A percentile compares a stretch with the other conserved stretches of the same genome.
phyloP scores from a whole-genome alignment of 176 grass and related monocot species.

The Eragrostis curvula region DNA sequence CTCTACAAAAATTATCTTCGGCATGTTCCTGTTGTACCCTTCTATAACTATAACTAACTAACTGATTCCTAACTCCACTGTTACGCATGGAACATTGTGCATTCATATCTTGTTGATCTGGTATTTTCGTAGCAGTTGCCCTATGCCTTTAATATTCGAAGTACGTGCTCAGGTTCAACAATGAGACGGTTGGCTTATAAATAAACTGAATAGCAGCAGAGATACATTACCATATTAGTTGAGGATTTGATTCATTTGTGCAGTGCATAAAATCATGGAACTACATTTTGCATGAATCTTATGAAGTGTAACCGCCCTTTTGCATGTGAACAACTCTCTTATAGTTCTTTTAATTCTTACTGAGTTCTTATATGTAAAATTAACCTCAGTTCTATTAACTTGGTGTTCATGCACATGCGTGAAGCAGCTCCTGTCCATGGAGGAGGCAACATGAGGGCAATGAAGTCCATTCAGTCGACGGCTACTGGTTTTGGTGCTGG shows the following conservation, averaged over 20 bases:
- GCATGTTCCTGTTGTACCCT: conserved; percentile 9
- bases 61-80: neutral
- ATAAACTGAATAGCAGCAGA: conserved; percentile 1
- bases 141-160: neutral
- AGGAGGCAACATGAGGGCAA: conserved; percentile 44
- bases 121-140: neutral
- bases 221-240: neutral
- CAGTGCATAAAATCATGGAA: conserved; percentile 15
- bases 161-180: neutral
- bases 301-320: neutral
- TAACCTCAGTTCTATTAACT: too few relatives aligned
- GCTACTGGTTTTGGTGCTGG: conserved; percentile 25
- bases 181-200: neutral
- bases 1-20: conserved; percentile 16
- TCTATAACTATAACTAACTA: conserved; percentile 15
- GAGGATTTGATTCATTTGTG: neutral
- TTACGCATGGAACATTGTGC: neutral
- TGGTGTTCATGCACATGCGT: neutral
- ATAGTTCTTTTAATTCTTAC: neutral
- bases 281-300: neutral
- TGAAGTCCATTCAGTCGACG: conserved; percentile 45
- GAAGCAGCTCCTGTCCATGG: conserved; percentile 28
- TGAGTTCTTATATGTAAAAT: too few relatives aligned
- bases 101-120: neutral
- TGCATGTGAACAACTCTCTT: neutral